Percentiles rank a stretch among this genome's conserved stretches.
Evolutionary conservation across 2,329 filamentous ascomycete species (phyloP).

Genomic region (Boeremia exigua): DNA sequence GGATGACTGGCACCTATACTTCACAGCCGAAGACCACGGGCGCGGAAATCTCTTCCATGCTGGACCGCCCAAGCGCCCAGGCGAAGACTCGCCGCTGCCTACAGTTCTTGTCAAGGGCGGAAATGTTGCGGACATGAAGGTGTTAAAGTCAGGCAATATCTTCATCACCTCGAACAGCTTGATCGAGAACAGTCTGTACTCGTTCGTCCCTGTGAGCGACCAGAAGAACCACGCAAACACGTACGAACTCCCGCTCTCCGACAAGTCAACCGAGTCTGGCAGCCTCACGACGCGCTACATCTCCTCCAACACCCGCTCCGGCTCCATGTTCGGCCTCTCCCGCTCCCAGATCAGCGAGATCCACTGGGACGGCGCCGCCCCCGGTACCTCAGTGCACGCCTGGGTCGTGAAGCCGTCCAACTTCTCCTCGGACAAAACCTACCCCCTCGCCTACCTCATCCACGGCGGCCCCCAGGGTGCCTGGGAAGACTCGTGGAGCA

Average conservation of each 20-base stretch:
- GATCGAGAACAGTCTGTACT: constrained; percentile 75
- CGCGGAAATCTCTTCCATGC: constrained; percentile 64
- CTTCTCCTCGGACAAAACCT: constrained; percentile 74
- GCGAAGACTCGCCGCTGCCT: constrained; percentile 25
- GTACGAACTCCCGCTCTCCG: constrained; percentile 30
- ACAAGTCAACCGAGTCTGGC: constrained; percentile 35
- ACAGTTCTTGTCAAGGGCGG: constrained; percentile 44
- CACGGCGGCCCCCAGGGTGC: constrained; percentile 84
- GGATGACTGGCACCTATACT: constrained; percentile 67
- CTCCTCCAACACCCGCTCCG: constrained; percentile 70
- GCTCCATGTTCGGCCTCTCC: constrained; percentile 70
- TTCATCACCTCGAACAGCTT: constrained; percentile 73
- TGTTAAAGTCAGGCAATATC: constrained; percentile 60
- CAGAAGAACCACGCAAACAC: constrained; percentile 17
- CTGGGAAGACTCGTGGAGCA: constrained; percentile 78
- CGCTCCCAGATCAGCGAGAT: constrained; percentile 69
- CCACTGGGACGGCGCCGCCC: constrained; percentile 69
- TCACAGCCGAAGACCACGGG: constrained; percentile 75
- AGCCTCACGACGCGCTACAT: constrained; percentile 46
- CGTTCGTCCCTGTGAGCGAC: constrained; percentile 55
- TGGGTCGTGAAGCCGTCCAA: constrained; percentile 68
- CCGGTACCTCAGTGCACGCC: constrained; percentile 69
- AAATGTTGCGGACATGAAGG: constrained; percentile 53
- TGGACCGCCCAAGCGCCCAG: constrained; percentile 18
- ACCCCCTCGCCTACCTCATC: constrained; percentile 79